Percentiles rank a stretch among this genome's conserved stretches.
Conservation (phyloP, 306 rosid species). For the Parietaria judaica region DNA sequence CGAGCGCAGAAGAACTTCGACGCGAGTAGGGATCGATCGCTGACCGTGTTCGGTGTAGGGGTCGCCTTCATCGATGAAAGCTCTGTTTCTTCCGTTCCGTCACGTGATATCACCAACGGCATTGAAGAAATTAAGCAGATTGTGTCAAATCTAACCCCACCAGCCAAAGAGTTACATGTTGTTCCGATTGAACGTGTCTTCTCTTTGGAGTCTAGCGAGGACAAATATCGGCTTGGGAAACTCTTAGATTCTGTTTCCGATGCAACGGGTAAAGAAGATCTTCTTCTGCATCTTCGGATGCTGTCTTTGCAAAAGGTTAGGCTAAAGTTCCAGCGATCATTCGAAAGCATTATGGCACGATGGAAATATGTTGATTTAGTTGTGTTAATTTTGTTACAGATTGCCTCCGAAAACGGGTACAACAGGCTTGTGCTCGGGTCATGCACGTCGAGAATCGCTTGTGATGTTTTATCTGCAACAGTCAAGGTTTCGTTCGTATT, state of each 20-base stretch:
- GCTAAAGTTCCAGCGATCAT: constrained; percentile 4
- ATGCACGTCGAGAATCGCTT: constrained; percentile 80
- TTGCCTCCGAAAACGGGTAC: constrained; percentile 70
- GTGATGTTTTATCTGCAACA: constrained; percentile 73
- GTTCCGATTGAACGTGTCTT: constrained; percentile 57
- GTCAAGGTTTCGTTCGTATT: constrained; percentile 50
- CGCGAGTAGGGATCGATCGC: constrained; percentile 78
- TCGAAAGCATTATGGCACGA: constrained; percentile 9
- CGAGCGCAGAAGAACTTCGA: constrained; percentile 77
- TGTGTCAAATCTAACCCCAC: constrained; percentile 52
- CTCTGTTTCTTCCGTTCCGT: constrained; percentile 34
- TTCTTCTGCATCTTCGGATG: constrained; percentile 62
- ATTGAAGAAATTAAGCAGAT: constrained; percentile 36
- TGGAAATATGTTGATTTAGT: background rate
- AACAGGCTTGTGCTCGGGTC: constrained; percentile 72
- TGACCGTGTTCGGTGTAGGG: constrained; percentile 85
- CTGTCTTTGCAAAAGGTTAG: constrained; percentile 73
- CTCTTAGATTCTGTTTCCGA: constrained; percentile 45
- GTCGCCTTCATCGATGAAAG: constrained; percentile 75
- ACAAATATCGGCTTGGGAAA: constrained; percentile 37
- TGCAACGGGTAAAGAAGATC: constrained; percentile 80
- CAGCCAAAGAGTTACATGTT: constrained; percentile 53
- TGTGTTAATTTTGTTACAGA: constrained; percentile 23
- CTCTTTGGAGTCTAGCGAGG: constrained; percentile 40
- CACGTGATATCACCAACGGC: constrained; percentile 31